Evolutionary conservation across 2,329 filamentous ascomycete genomes (phyloP).

Genomic region (Xylogone sp.): DNA sequence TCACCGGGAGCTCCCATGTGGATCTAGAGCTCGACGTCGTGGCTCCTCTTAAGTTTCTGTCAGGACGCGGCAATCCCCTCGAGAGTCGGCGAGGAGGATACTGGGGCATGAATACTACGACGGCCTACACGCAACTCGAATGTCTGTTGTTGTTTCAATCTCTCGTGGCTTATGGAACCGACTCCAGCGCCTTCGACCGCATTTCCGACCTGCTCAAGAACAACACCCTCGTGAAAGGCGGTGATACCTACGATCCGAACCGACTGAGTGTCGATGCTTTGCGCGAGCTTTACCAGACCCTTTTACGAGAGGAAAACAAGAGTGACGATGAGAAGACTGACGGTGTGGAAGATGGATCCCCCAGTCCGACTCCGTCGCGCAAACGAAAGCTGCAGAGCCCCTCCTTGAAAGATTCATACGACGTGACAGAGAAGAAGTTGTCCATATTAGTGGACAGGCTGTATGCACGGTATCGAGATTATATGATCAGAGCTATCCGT

Average conservation of each 20-base stretch:
- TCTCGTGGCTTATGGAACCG: constrained; percentile 63
- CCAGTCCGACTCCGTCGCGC: constrained; percentile 46
- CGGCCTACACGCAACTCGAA: constrained; percentile 79
- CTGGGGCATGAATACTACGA: constrained; percentile 53
- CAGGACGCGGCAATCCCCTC: constrained; percentile 51
- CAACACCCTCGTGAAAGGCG: constrained; percentile 69
- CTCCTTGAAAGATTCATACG: constrained; percentile 61
- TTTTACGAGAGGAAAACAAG: constrained; percentile 71
- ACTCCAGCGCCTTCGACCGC: constrained; percentile 60
- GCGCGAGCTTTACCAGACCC: constrained; percentile 70
- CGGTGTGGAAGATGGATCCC: constrained; percentile 30
- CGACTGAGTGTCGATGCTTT: constrained; percentile 76
- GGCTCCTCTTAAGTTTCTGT: constrained; percentile 52
- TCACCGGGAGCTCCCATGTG: background rate
- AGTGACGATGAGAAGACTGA: constrained; percentile 40
- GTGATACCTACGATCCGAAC: constrained; percentile 66
- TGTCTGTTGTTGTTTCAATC: constrained; percentile 82
- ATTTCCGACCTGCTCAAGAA: constrained; percentile 73
- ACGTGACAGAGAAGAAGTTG: constrained; percentile 63
- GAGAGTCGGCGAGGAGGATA: constrained; percentile 51
- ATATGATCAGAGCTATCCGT: constrained; percentile 65
- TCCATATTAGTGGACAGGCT: constrained; percentile 69
- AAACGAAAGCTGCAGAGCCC: constrained; percentile 73
- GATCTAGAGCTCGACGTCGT: constrained; percentile 29
- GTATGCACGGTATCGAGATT: constrained; percentile 69